phyloP scores from a whole-genome alignment of 352 stramenopile genomes.

The Globisporangium splendens region DNA sequence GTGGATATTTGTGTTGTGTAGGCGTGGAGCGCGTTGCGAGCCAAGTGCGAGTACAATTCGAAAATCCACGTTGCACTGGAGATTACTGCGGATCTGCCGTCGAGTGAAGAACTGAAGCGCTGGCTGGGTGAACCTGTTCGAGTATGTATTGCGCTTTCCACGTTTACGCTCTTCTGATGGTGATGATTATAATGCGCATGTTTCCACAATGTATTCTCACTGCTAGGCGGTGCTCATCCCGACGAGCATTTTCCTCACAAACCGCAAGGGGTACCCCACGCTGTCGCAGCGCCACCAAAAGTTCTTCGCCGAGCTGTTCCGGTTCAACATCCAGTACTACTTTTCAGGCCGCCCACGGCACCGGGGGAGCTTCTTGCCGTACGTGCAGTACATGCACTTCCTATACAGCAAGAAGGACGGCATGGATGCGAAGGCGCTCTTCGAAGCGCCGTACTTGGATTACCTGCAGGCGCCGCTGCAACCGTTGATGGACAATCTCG shows the following conservation, averaged over 20 bases:
- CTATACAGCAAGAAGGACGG: constrained; percentile 65
- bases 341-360: constrained; percentile 75
- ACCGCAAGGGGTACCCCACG: constrained; percentile 94
- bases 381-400: constrained; percentile 95
- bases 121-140: constrained; percentile 88
- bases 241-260: constrained; percentile 93
- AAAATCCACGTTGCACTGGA: constrained; percentile 85
- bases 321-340: constrained; percentile 86
- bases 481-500: constrained; percentile 97
- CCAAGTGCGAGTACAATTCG: constrained; percentile 80
- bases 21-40: constrained; percentile 78
- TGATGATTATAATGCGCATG: no score
- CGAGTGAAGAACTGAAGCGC: constrained; percentile 56
- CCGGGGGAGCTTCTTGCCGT: constrained; percentile 65
- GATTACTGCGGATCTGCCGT: constrained; percentile 77
- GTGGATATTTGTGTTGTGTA: constrained; percentile 4
- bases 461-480: constrained; percentile 96
- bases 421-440: constrained; percentile 79
- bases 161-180: not conserved
- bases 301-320: constrained; percentile 66
- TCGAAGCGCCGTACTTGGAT: constrained; percentile 94
- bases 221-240: constrained; percentile 79
- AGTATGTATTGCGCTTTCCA: constrained; percentile 13
- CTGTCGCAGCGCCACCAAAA: constrained; percentile 92
- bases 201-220: not conserved